phyloP scores from a whole-genome alignment of 345 rosid genomes.

The Alliaria petiolata region DNA sequence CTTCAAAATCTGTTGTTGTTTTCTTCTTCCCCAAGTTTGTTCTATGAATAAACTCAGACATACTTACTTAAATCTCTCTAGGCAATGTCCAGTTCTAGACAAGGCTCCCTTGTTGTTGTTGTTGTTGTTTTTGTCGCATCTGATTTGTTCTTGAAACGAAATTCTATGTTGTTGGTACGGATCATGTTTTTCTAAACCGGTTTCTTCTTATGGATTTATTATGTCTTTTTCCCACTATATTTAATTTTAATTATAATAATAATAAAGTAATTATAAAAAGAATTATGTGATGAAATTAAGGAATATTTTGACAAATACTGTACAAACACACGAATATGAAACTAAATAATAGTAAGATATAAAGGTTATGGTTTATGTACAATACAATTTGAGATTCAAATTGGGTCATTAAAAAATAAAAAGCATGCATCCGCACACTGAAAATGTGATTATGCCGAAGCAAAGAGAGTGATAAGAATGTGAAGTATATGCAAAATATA shows the following conservation, averaged over 20 bases:
- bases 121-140: conserved; percentile 6
- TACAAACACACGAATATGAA: background rate
- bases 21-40: conserved; percentile 12
- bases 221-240: background rate
- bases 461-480: too few relatives aligned
- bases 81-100: background rate
- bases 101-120: background rate
- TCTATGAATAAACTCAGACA: background rate
- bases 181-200: background rate
- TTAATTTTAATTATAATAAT: background rate
- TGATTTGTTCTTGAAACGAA: background rate
- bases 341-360: background rate
- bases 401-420: too few relatives aligned
- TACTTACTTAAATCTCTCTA: background rate
- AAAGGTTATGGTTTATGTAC: background rate
- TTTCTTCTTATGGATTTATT: background rate
- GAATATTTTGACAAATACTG: background rate
- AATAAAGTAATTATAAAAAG: background rate
- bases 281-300: background rate
- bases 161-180: background rate
- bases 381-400: too few relatives aligned
- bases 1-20: conserved; percentile 21
- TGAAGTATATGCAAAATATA: too few relatives aligned
- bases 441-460: too few relatives aligned
- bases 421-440: too few relatives aligned